Evolutionary conservation across 2,329 filamentous ascomycete species (phyloP).

Genomic region (Cladosporium oxysporum): DNA sequence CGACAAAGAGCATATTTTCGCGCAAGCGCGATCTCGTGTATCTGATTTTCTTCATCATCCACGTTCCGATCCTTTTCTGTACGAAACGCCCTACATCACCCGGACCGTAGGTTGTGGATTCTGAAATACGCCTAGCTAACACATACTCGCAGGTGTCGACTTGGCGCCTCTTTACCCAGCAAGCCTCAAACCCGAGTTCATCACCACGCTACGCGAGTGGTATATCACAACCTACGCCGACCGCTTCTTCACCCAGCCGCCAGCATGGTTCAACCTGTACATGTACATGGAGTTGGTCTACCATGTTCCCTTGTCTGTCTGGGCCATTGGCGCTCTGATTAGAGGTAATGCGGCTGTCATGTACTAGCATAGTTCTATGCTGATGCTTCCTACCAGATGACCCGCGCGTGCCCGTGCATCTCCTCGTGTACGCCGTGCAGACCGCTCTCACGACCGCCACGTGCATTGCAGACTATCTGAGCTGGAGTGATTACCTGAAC

Average conservation of each 20-base stretch:
- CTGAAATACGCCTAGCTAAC: not conserved
- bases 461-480: slow-evolving; percentile 62
- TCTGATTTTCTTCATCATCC: slow-evolving; percentile 62
- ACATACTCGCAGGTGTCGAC: slow-evolving; percentile 56
- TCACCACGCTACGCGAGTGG: slow-evolving; percentile 54
- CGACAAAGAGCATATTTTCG: slow-evolving; percentile 24
- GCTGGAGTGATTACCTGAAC: slow-evolving; percentile 53
- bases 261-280: slow-evolving; percentile 61
- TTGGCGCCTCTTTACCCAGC: slow-evolving; percentile 60
- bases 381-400: slow-evolving; percentile 46
- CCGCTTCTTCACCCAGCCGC: slow-evolving; percentile 62
- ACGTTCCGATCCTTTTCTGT: slow-evolving; percentile 65
- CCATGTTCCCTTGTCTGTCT: slow-evolving; percentile 62
- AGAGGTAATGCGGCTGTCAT: slow-evolving; percentile 43
- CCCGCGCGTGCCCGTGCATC: slow-evolving; percentile 58
- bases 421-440: slow-evolving; percentile 62
- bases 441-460: slow-evolving; percentile 63
- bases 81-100: slow-evolving; percentile 29
- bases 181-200: slow-evolving; percentile 51
- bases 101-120: slow-evolving; percentile 3
- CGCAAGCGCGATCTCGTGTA: slow-evolving; percentile 52
- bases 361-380: not conserved
- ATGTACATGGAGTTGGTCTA: slow-evolving; percentile 61
- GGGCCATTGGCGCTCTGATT: slow-evolving; percentile 59
- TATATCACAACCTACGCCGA: slow-evolving; percentile 65